Conservation (phyloP, 73 alveolate genomes). For the Loxodes magnus region DNA sequence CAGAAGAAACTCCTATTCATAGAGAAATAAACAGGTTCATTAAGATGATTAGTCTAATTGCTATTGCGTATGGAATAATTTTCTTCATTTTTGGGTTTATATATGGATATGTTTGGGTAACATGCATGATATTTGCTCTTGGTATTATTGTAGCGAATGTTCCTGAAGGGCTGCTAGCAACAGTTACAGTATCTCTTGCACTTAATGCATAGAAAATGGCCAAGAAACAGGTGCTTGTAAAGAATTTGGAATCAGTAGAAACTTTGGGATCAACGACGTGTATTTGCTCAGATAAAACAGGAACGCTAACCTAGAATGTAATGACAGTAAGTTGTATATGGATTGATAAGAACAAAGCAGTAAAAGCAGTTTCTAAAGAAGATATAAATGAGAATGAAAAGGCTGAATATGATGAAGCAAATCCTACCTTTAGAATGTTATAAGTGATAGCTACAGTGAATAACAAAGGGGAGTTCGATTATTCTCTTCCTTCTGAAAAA, state of each 20-base stretch:
- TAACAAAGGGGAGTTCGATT: slow-evolving; percentile 20
- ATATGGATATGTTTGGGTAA: slow-evolving; percentile 32
- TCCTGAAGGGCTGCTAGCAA: slow-evolving; percentile 37
- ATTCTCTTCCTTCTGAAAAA: slow-evolving; percentile 11
- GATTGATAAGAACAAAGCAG: slow-evolving; percentile 36
- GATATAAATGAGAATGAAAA: slow-evolving; percentile 24
- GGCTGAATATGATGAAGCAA: slow-evolving; percentile 8
- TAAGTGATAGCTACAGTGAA: slow-evolving; percentile 7
- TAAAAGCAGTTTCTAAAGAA: slow-evolving; percentile 61
- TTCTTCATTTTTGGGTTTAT: slow-evolving; percentile 44
- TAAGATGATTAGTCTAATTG: slow-evolving; percentile 31
- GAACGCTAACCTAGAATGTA: slow-evolving; percentile 74
- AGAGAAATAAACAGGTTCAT: slow-evolving; percentile 48
- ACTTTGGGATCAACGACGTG: slow-evolving; percentile 74
- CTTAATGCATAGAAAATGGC: slow-evolving; percentile 46
- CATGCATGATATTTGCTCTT: slow-evolving; percentile 9
- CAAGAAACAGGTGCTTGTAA: slow-evolving; percentile 43
- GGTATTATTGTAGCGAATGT: slow-evolving; percentile 34
- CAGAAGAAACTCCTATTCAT: slow-evolving; percentile 44
- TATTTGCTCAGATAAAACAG: slow-evolving; percentile 81
- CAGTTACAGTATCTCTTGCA: slow-evolving; percentile 52
- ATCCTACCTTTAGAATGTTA: slow-evolving; percentile 12
- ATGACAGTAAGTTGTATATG: slow-evolving; percentile 55
- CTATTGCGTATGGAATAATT: slow-evolving; percentile 35
- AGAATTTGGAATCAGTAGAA: slow-evolving; percentile 70